These are phyloP conservation scores for Cyberlindnera euphorbiiphila DNA, from an alignment of 805 yeast species.

Conservation along the genomic window DNA sequence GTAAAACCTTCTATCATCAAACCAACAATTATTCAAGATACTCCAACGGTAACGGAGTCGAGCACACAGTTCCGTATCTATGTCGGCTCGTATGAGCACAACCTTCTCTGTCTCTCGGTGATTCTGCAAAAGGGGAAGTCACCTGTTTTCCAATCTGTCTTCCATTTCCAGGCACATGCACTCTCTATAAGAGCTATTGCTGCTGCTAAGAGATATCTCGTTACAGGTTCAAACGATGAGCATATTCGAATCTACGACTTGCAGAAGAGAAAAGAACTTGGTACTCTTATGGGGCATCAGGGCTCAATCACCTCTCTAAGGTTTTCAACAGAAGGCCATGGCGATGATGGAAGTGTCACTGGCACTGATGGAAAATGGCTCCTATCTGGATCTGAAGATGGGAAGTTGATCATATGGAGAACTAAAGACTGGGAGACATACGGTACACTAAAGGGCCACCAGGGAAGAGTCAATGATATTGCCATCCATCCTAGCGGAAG, in stretches of 20 bases:
- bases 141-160: constrained; percentile 84
- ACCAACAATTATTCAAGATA: constrained; percentile 25
- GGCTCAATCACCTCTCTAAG: constrained; percentile 80
- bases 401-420: constrained; percentile 87
- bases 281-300: constrained; percentile 81
- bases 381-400: constrained; percentile 86
- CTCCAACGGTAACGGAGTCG: constrained; percentile 1
- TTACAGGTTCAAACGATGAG: constrained; percentile 94
- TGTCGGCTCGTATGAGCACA: constrained; percentile 96
- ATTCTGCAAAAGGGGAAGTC: constrained; percentile 47
- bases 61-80: constrained; percentile 63
- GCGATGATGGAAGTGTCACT: constrained; percentile 16
- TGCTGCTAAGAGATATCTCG: constrained; percentile 76
- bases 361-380: constrained; percentile 76
- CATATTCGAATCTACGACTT: constrained; percentile 91
- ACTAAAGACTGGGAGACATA: constrained; percentile 95
- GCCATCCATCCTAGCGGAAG: constrained; percentile 88
- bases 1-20: constrained; percentile 19
- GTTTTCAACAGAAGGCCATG: constrained; percentile 54
- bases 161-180: constrained; percentile 94
- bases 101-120: constrained; percentile 76
- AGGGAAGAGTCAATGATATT: constrained; percentile 75
- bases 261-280: constrained; percentile 90
- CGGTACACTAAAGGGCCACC: constrained; percentile 86
- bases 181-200: constrained; percentile 84